Base-by-base conservation (phyloP, 768 basidiomycete genomes). In the Tulasnella sp. region DNA sequence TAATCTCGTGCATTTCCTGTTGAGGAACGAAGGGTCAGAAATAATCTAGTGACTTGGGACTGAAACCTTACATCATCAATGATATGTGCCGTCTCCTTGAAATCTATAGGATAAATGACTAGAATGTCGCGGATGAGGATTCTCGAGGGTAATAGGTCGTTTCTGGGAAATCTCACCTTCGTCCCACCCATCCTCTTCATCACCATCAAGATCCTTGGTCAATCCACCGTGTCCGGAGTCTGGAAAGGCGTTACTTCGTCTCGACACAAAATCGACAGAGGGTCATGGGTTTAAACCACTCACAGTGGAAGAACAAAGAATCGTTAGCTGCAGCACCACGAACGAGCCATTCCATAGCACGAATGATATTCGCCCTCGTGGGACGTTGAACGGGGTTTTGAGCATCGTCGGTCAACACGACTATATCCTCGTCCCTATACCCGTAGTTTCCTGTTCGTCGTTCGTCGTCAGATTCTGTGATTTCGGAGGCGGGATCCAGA, bases 211-310 rank as follows among this genome's bases (percentile, higher is more conserved):
- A 85, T 98, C 97, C 81, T 93, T 88, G 0, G 93, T 92, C 85
- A 96, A 96, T 19, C 95, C 96, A 48, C 97, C 97, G 81, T 99
- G 97, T 19, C 97, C 97, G 7, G 96, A 97, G 84, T 95, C 94
- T 94, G 72, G 7, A 9, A 72, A 74, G 27, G 44, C 42, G 12
- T 10, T 5, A 38, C 38, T 52, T 36, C 8, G 62, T 34, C 24
- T 68, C 39, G 19, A 1, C 21, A 6, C 21, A 6, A 48, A 16
- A 7, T 38, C 21, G 18, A 1, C 40, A 7, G 18, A 10, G 19
- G 44, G 31, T 14, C 7, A 34, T 21, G 71, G n/a, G n/a, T n/a
- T n/a, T n/a, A n/a, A 46, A 16, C n/a, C 31, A 24, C 80, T 71
- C 80, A 93, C 94, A 97, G 82, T 96, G 96, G 88, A 97, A 94